Base-by-base conservation (phyloP, 345 rosid genomes). In the Salix arbutifolia region DNA sequence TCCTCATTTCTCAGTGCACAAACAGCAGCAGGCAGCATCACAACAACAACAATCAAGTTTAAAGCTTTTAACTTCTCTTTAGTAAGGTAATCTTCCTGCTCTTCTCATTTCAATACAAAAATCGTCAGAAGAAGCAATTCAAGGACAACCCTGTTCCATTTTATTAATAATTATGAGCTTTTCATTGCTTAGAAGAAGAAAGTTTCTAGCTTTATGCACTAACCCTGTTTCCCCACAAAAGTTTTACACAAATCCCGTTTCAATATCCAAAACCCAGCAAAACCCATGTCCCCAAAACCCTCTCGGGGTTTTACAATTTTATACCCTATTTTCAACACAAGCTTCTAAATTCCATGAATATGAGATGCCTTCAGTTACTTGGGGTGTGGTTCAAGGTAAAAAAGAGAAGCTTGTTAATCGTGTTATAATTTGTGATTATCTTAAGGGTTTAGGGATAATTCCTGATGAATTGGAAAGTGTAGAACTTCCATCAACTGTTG, bases 351-450 rank as follows among this genome's bases (percentile, higher is more conserved):
- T 86, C 80, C 91, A 94, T 3, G 98, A 93, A 40, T 93, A 95
- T 80, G 92, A 93, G 80, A 93, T 93, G 97, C 99, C 99, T 38
- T 86, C 97, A 3, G 99, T 95, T 77, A 91, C 98, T 31, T 95
- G 98, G 97, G 97, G 94, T 40, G 93, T 91, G 13, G 85, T 95
- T 30, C 98, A 91, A 82, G 97, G 99, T 21, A 94, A 84, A 73
- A 95, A 89, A 71, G 96, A 93, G 37, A 91, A 89, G 81, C 91
- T 95, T 14, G 94, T 95, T 35, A 90, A 89, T 74, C 96, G 99
- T 31, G 99, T 95, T 44, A 93, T 91, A 85, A 90, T 95, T 44
- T 89, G 92, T 76, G 99, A 95, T 81, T 93, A 88, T 75, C 91
- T 95, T 53, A 93, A 95, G 74, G 84, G 85, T 50, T 84, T 91